Percentiles rank a stretch among this genome's conserved stretches.
Conservation (phyloP, 441 rosid species). For the Manihot esculenta region DNA sequence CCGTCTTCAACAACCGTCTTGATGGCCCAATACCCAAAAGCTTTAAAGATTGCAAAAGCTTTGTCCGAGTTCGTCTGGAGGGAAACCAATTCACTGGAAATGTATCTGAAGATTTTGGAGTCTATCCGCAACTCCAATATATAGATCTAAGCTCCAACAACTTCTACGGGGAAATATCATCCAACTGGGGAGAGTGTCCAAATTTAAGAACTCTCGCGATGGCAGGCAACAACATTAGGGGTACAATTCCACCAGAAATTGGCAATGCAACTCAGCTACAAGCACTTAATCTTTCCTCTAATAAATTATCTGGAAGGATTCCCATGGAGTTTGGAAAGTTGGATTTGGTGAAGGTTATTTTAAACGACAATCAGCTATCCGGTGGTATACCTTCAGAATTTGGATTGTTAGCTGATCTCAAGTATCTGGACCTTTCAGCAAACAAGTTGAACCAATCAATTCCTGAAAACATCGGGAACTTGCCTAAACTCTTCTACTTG, state of each 20-base stretch:
- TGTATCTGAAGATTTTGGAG: conserved; percentile 28
- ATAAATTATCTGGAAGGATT: conserved; percentile 31
- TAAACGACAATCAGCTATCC: conserved; percentile 27
- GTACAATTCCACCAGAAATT: conserved; percentile 31
- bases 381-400: conserved; percentile 28
- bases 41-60: conserved; percentile 35
- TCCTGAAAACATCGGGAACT: conserved; percentile 8
- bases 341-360: conserved; percentile 2
- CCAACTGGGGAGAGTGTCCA: conserved; percentile 28
- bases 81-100: conserved; percentile 28
- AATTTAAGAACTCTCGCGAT: conserved; percentile 14
- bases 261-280: conserved; percentile 23
- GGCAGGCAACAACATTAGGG: conserved; percentile 28
- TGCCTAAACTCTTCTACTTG: conserved; percentile 14
- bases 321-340: conserved; percentile 31
- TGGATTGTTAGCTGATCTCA: conserved; percentile 14
- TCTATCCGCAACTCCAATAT: conserved; percentile 22
- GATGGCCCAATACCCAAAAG: conserved; percentile 32
- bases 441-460: conserved; percentile 25
- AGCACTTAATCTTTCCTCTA: conserved; percentile 33
- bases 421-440: conserved; percentile 14
- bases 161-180: conserved; percentile 32
- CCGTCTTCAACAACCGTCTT: conserved; percentile 17
- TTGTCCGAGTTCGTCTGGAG: conserved; percentile 26
- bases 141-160: conserved; percentile 35